These are phyloP conservation scores for Macrocystidia cucumis DNA, from an alignment of 1,284 basidiomycete species.

Conservation along the genomic window DNA sequence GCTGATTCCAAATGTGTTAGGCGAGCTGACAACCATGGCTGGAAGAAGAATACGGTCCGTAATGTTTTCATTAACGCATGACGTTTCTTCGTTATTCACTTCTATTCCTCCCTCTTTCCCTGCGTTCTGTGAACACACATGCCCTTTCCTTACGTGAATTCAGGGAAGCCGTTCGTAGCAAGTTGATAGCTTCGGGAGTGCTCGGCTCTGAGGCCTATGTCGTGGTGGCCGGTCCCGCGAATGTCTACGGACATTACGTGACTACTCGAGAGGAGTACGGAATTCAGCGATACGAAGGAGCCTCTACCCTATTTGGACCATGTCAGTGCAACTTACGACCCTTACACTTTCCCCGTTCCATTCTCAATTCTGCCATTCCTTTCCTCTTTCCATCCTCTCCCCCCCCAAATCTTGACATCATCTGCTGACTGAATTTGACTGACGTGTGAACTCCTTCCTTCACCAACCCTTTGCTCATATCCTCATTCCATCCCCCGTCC, in stretches of 20 bases:
- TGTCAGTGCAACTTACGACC: constrained; percentile 34
- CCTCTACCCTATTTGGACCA: constrained; percentile 73
- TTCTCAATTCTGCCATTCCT: constrained; percentile 5
- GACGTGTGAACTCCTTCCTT: too few relatives aligned
- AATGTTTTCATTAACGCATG: constrained; percentile 8
- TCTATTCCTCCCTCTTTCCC: constrained; percentile 8
- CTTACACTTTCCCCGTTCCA: background rate
- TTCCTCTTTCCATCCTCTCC: constrained; percentile 5
- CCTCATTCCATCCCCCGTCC: too few relatives aligned
- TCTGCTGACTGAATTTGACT: too few relatives aligned
- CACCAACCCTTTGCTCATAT: too few relatives aligned
- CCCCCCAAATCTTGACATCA: too few relatives aligned
- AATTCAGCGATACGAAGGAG: constrained; percentile 77
- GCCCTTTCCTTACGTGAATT: constrained; percentile 1
- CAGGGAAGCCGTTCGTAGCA: constrained; percentile 45
- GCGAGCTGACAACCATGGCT: constrained; percentile 49
- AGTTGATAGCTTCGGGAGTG: constrained; percentile 55
- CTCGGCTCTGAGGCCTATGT: constrained; percentile 64
- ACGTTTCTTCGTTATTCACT: constrained; percentile 4
- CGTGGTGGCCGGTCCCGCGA: constrained; percentile 73
- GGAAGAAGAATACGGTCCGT: constrained; percentile 49
- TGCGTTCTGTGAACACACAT: constrained; percentile 7
- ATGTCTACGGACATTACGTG: constrained; percentile 75
- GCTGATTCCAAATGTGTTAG: constrained; percentile 18
- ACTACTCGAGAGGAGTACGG: constrained; percentile 71